phyloP scores from a whole-genome alignment of 2,329 filamentous ascomycete genomes.

The Aspergillus melleus region DNA sequence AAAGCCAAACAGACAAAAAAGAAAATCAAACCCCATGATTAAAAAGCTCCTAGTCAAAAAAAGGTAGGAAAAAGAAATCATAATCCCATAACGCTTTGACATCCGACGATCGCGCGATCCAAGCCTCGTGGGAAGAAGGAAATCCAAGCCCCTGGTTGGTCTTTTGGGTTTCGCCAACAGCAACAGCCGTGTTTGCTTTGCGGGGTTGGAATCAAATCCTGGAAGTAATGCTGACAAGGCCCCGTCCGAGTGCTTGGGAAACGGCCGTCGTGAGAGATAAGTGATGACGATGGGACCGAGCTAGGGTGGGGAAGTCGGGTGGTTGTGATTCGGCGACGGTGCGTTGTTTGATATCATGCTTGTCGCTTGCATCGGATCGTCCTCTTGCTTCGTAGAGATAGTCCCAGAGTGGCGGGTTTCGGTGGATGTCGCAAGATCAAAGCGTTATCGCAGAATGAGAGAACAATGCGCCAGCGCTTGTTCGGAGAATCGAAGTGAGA shows the following conservation, averaged over 20 bases:
- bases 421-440: slow-evolving; percentile 16
- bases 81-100: slow-evolving; percentile 3
- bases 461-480: slow-evolving; percentile 20
- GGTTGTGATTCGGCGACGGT: not conserved
- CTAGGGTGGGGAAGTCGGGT: not conserved
- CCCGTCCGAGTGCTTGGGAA: not conserved
- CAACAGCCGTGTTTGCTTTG: not conserved
- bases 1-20: slow-evolving; percentile 1
- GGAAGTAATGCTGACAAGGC: not conserved
- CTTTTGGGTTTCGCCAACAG: not conserved
- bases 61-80: slow-evolving; percentile 8
- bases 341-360: not conserved
- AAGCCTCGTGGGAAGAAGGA: not conserved
- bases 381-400: not conserved
- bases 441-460: slow-evolving; percentile 15
- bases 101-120: slow-evolving; percentile 2
- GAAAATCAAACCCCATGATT: slow-evolving; percentile 9
- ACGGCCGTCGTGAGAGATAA: slow-evolving; percentile 11
- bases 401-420: not conserved
- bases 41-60: slow-evolving; percentile 5
- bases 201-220: not conserved
- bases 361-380: not conserved
- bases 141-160: not conserved
- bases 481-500: slow-evolving; percentile 7
- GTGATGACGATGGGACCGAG: slow-evolving; percentile 1